Conservation (phyloP, 352 stramenopile genomes). For the Aphanomyces astaci region DNA sequence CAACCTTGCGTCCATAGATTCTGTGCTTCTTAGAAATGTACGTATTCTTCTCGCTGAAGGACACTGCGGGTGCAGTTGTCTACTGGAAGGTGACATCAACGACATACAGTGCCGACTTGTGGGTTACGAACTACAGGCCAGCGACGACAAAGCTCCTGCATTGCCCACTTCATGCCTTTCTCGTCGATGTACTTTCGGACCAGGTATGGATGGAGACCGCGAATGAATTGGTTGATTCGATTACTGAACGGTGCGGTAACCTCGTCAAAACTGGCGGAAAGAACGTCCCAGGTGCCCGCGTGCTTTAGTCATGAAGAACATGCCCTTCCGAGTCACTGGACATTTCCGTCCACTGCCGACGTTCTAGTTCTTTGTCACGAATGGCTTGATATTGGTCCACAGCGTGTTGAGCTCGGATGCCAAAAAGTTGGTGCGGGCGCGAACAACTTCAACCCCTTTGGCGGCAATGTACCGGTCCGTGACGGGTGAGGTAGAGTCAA, state of each 20-base stretch:
- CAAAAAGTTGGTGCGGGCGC: neutral
- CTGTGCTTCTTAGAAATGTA: constrained; percentile 16
- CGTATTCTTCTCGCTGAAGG: constrained; percentile 6
- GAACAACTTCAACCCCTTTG: neutral
- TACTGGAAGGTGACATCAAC: constrained; percentile 14
- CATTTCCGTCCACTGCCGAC: constrained; percentile 6
- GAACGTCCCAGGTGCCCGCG: constrained; percentile 5
- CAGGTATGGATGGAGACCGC: neutral
- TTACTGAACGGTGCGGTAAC: constrained; percentile 8
- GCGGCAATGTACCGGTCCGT: neutral
- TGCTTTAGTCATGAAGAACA: constrained; percentile 20
- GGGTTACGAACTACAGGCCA: neutral
- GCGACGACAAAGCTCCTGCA: neutral
- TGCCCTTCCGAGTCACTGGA: neutral
- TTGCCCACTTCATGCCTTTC: neutral
- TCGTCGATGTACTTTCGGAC: neutral
- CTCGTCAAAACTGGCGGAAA: neutral
- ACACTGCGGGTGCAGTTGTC: neutral
- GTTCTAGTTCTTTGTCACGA: neutral
- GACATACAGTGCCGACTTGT: neutral
- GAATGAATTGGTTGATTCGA: neutral
- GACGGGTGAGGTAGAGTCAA: neutral
- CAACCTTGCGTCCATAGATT: constrained; percentile 14
- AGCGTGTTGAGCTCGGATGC: neutral
- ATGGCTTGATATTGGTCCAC: neutral